Base-by-base conservation (phyloP, 1,284 basidiomycete species). In the Marasmius oreades region DNA sequence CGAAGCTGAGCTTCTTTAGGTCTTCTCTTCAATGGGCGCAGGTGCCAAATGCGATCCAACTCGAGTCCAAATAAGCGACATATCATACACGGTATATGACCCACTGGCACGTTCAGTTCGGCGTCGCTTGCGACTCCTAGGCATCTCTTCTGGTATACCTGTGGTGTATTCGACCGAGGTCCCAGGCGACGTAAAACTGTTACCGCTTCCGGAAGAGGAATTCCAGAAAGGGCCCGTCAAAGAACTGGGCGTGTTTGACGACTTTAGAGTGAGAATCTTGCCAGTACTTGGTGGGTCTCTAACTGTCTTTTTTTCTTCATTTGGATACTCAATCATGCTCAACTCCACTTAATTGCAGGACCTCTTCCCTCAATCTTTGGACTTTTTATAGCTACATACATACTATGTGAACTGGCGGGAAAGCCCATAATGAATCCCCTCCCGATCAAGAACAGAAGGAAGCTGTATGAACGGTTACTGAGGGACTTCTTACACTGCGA, bases 91-190 rank as follows among this genome's bases (percentile, higher is more conserved):
- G 0, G 84, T 92, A 51, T 97, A 99, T 68, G 97, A 99, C 69
- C 95, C 96, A 1, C 82, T 99, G 5, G 95, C 95, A 14, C 87
- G 96, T 52, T 83, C 91, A 12, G 95, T 99, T 6, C 84, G 97
- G 16, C 80, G 90, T 33, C 82, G 88, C 53, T 79, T 98, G 55
- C 85, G 93, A 28, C 69, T 83, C 8, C 76, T 84, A 44, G 90
- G 90, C 8, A 79, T 93, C 24, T 67, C 79, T 0, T 82, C 81
- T 39, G 90, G 91, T 16, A 93, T 95, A 52, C 93, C 93, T 2
- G 93, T 95, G n/a, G 94, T 97, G 3, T 99, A 96, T 72, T 96
- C 93, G 1, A 98, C 95, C 4, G 95, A 98, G 69, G 90, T 93
- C 23, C 94, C 95, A 0, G 80, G 89, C 16, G 89, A 95, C 54